phyloP scores from a whole-genome alignment of 78 protist genomes.

The Dictyostelium firmibasis region DNA sequence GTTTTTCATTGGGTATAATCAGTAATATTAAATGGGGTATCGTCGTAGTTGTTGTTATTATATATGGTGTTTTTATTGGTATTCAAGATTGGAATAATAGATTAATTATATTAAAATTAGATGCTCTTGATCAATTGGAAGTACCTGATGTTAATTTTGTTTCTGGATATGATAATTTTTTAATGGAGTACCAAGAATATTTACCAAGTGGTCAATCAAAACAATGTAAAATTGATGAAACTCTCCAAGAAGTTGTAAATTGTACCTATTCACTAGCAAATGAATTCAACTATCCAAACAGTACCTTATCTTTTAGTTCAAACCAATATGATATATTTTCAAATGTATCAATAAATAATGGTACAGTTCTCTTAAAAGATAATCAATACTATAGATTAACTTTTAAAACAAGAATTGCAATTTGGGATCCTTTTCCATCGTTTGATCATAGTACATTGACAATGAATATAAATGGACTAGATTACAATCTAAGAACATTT shows the following conservation, averaged over 20 bases:
- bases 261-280: neutral
- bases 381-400: neutral
- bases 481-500: neutral
- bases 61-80: neutral
- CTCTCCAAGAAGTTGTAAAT: neutral
- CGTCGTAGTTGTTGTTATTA: neutral
- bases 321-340: neutral
- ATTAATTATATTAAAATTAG: neutral
- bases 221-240: neutral
- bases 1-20: neutral
- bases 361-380: neutral
- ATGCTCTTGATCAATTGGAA: neutral
- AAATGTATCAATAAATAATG: neutral
- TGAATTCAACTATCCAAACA: neutral
- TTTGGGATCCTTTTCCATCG: neutral
- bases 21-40: neutral
- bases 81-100: neutral
- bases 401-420: neutral
- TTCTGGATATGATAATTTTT: neutral
- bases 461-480: neutral
- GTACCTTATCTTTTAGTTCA: neutral
- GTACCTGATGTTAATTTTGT: neutral
- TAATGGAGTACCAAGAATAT: neutral
- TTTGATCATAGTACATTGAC: neutral
- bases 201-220: neutral